Conservation (phyloP, 345 rosid species). For the Pistacia atlantica region DNA sequence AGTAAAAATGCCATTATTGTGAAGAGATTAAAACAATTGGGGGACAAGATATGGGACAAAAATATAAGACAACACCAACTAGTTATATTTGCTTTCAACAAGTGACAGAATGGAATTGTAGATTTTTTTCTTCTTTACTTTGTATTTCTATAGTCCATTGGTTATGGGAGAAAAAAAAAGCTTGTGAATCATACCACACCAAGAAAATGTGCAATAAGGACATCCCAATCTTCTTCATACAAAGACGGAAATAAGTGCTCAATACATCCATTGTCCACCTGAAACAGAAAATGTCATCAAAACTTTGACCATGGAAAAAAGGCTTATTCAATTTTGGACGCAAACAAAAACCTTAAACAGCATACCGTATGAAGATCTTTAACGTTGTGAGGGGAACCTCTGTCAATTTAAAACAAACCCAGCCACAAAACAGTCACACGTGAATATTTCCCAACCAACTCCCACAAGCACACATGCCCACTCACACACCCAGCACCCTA, state of each 20-base stretch:
- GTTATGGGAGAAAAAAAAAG: too few species aligned
- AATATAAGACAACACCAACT: too few species aligned
- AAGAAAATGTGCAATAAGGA: conserved; percentile 93
- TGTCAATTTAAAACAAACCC: too few species aligned
- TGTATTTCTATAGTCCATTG: too few species aligned
- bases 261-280: conserved; percentile 95
- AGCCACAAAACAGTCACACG: too few species aligned
- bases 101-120: neutral
- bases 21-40: neutral
- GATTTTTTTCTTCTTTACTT: too few species aligned
- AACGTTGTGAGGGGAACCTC: too few species aligned
- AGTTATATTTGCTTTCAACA: neutral
- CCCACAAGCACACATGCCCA: too few species aligned
- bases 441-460: too few species aligned
- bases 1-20: neutral
- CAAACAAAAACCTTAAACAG: conserved; percentile 8
- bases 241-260: conserved; percentile 75
- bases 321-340: neutral
- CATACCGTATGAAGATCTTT: conserved; percentile 89
- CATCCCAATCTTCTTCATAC: conserved; percentile 86
- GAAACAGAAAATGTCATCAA: conserved; percentile 11
- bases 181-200: conserved; percentile 68
- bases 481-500: too few species aligned
- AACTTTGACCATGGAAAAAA: neutral
- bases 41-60: too few species aligned